These are phyloP conservation scores for Aspergillus luchuensis DNA, from an alignment of 2,329 filamentous ascomycete species.

Conservation along the genomic window DNA sequence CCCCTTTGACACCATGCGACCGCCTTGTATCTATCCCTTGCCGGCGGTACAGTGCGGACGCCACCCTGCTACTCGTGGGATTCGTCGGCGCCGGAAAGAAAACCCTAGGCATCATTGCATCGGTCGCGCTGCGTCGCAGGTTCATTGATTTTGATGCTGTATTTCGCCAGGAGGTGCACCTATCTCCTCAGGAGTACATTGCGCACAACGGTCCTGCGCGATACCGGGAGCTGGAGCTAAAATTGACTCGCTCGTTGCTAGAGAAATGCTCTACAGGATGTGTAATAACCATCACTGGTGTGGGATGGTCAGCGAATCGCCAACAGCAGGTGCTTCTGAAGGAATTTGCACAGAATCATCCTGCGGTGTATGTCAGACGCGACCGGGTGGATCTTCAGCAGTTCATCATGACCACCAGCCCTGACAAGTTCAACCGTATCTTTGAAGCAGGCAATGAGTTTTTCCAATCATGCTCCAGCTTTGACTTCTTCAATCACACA, in stretches of 20 bases:
- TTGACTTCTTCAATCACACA: slow-evolving; percentile 10
- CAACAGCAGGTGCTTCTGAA: slow-evolving; percentile 50
- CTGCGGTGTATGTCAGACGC: slow-evolving; percentile 67
- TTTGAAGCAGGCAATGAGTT: slow-evolving; percentile 37
- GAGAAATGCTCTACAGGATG: slow-evolving; percentile 47
- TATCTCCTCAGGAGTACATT: slow-evolving; percentile 62
- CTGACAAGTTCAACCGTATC: slow-evolving; percentile 23
- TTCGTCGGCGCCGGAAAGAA: slow-evolving; percentile 72
- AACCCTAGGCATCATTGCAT: slow-evolving; percentile 71
- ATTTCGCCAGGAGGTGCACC: slow-evolving; percentile 55
- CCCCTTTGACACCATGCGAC: background rate
- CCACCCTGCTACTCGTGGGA: slow-evolving; percentile 66
- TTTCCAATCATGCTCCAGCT: slow-evolving; percentile 27
- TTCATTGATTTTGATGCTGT: slow-evolving; percentile 49
- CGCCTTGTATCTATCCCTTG: background rate
- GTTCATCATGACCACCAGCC: slow-evolving; percentile 23
- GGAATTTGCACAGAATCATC: slow-evolving; percentile 61
- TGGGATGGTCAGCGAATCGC: slow-evolving; percentile 62
- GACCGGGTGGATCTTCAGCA: slow-evolving; percentile 13
- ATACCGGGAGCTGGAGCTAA: slow-evolving; percentile 62
- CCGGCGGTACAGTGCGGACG: slow-evolving; percentile 19
- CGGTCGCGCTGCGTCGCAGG: slow-evolving; percentile 62
- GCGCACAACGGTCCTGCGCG: slow-evolving; percentile 58
- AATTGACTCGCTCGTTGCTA: slow-evolving; percentile 60
- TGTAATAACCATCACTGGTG: slow-evolving; percentile 71